Percentiles rank a stretch among this genome's conserved stretches.
Evolutionary conservation across 23 red algal species (phyloP).

Genomic region (Gracilaria vermiculophylla): DNA sequence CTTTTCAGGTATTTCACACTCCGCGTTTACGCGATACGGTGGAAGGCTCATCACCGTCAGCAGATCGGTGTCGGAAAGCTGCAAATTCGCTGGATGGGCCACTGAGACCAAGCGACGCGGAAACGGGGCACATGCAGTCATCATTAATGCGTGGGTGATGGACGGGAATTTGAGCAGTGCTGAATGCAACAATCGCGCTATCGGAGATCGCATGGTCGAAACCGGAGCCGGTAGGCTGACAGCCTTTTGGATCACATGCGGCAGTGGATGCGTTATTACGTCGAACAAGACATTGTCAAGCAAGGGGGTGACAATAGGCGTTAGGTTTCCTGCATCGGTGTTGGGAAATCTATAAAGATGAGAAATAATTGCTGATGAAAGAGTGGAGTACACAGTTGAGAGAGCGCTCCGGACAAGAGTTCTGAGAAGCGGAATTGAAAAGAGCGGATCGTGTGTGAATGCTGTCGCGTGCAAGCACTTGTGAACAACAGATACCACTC

Average conservation of each 20-base stretch:
- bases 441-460: not conserved
- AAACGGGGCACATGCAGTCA: slow-evolving; percentile 56
- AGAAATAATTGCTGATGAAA: slow-evolving; percentile 24
- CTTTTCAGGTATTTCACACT: not conserved
- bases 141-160: slow-evolving; percentile 32
- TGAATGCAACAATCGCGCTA: slow-evolving; percentile 10
- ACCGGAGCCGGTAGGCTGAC: slow-evolving; percentile 29
- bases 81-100: not conserved
- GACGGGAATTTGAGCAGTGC: not conserved
- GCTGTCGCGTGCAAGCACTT: slow-evolving; percentile 9
- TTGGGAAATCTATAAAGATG: slow-evolving; percentile 12
- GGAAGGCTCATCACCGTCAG: slow-evolving; percentile 22
- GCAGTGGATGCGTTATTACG: slow-evolving; percentile 55
- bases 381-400: not conserved
- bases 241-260: slow-evolving; percentile 20
- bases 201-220: not conserved
- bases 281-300: not conserved
- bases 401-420: slow-evolving; percentile 28
- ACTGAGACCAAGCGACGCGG: slow-evolving; percentile 28
- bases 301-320: not conserved
- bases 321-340: not conserved
- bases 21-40: not conserved
- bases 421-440: slow-evolving; percentile 23
- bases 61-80: slow-evolving; percentile 38
- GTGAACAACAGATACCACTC: slow-evolving; percentile 1